Percentiles rank a stretch among this genome's conserved stretches.
These are phyloP conservation scores for Termitomyces sp. DNA, from an alignment of 768 basidiomycete genomes.

Conservation along the genomic window DNA sequence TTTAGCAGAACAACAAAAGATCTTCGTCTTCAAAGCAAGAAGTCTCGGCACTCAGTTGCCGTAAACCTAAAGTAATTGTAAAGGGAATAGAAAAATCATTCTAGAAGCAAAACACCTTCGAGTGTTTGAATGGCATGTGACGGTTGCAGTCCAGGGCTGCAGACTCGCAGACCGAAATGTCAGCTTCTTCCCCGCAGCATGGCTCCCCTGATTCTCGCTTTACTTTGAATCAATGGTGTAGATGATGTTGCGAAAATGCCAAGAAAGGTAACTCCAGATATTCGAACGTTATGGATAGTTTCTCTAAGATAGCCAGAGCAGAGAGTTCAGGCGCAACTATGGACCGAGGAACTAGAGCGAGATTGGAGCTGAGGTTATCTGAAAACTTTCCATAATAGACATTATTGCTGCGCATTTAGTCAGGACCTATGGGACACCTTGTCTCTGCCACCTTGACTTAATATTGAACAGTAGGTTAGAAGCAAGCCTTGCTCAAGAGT, in stretches of 20 bases:
- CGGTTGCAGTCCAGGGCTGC: neutral
- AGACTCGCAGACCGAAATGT: neutral
- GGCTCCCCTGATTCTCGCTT: too few relatives aligned
- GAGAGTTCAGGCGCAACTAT: too few relatives aligned
- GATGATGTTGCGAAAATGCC: neutral
- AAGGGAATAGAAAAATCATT: neutral
- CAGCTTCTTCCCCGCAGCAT: neutral
- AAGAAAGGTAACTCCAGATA: neutral
- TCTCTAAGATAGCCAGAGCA: neutral
- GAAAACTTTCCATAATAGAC: neutral
- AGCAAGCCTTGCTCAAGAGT: neutral
- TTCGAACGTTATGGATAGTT: neutral
- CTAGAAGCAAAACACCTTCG: neutral
- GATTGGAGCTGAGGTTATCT: neutral
- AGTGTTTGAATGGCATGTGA: neutral
- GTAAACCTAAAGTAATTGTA: neutral
- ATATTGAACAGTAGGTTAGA: neutral
- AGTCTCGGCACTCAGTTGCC: neutral
- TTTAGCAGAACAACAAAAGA: neutral
- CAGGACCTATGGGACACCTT: neutral
- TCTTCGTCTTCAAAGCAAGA: neutral
- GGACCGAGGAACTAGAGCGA: too few relatives aligned
- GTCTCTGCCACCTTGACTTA: neutral
- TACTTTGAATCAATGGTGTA: neutral
- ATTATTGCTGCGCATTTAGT: neutral